A percentile compares a stretch with the other conserved stretches of the same genome.
These are phyloP conservation scores for Inga leiocalycina DNA, from an alignment of 306 rosid genomes.

Conservation along the genomic window DNA sequence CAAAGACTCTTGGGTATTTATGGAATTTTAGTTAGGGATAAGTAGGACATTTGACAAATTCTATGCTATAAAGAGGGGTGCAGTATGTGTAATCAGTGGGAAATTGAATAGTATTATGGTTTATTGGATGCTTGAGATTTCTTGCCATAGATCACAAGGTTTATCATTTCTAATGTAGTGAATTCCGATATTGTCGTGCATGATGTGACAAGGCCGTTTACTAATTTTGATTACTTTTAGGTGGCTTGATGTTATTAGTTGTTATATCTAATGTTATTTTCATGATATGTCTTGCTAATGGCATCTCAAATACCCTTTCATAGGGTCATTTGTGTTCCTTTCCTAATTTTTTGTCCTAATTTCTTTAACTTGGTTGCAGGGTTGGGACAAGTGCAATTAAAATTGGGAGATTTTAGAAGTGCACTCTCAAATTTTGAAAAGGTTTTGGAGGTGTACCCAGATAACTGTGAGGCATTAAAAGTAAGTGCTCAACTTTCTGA, in stretches of 20 bases:
- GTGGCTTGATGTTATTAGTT: constrained; percentile 30
- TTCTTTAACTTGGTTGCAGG: constrained; percentile 54
- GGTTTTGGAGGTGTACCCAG: constrained; percentile 89
- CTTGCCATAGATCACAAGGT: neutral
- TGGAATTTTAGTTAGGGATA: neutral
- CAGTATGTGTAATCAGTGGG: neutral
- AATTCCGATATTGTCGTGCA: neutral
- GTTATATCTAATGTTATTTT: constrained; percentile 17
- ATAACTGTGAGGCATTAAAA: constrained; percentile 90
- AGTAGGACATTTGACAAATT: neutral
- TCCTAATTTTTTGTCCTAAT: constrained; percentile 27
- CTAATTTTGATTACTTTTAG: constrained; percentile 22
- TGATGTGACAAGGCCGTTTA: constrained; percentile 21
- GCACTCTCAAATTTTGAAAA: constrained; percentile 89
- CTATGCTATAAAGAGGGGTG: neutral
- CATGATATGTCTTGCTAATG: neutral
- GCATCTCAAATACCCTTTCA: constrained; percentile 26
- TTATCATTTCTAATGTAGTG: neutral
- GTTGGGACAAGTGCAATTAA: constrained; percentile 95
- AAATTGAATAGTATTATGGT: neutral
- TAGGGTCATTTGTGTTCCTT: constrained; percentile 9
- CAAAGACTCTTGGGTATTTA: no score
- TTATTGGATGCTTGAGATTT: neutral
- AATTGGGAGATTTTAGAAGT: constrained; percentile 94
- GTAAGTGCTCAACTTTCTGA: constrained; percentile 50